These are phyloP conservation scores for Maudiozyma serrabonitensis DNA, from an alignment of 805 yeast genomes.

Conservation along the genomic window DNA sequence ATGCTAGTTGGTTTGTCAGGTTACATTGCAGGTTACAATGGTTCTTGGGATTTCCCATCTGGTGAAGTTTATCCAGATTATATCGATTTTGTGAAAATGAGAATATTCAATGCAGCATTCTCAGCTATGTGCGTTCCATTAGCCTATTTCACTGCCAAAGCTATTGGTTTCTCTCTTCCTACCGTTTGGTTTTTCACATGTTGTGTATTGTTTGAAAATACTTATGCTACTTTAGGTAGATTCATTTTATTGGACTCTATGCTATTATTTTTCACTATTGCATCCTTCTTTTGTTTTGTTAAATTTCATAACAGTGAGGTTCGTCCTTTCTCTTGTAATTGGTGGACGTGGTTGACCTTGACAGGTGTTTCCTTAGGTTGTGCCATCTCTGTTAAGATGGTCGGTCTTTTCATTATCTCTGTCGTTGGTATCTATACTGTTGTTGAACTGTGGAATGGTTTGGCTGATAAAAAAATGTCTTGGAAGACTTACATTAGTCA, in stretches of 20 bases:
- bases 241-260: conserved; percentile 71
- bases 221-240: conserved; percentile 61
- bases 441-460: conserved; percentile 75
- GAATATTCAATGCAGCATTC: conserved; percentile 61
- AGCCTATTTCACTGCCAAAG: conserved; percentile 60
- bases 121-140: conserved; percentile 59
- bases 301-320: conserved; percentile 42
- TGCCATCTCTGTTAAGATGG: conserved; percentile 91
- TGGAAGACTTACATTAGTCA: conserved; percentile 44
- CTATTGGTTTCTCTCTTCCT: conserved; percentile 40
- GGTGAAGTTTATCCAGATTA: conserved; percentile 57
- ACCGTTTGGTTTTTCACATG: conserved; percentile 53
- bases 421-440: conserved; percentile 85
- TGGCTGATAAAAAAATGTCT: conserved; percentile 55
- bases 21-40: conserved; percentile 72
- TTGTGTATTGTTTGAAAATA: conserved; percentile 57
- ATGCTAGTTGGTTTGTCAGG: conserved; percentile 73
- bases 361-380: conserved; percentile 87
- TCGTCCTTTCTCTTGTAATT: conserved; percentile 53
- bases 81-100: conserved; percentile 53
- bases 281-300: conserved; percentile 53
- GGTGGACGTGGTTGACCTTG: conserved; percentile 90
- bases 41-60: conserved; percentile 62
- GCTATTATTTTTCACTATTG: conserved; percentile 64
- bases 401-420: conserved; percentile 83